phyloP scores from a whole-genome alignment of 495 filamentous ascomycete species.

The Terfezia claveryi region DNA sequence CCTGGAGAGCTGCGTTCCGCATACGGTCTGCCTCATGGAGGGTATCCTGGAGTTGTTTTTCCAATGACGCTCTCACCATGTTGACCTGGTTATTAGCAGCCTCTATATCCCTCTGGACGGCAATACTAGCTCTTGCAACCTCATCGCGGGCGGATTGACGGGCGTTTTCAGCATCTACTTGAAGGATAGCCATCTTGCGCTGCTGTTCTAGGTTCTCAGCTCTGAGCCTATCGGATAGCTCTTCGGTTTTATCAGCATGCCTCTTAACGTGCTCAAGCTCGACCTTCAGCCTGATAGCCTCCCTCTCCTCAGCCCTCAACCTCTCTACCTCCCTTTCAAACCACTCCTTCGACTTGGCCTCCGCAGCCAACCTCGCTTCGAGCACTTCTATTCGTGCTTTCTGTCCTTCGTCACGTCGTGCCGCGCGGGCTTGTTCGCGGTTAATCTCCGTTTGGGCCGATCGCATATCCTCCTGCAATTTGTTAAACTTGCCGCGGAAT shows the following conservation, averaged over 20 bases:
- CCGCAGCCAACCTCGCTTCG: slow-evolving; percentile 51
- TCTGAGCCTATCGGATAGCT: slow-evolving; percentile 6
- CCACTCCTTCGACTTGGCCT: slow-evolving; percentile 52
- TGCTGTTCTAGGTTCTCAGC: slow-evolving; percentile 10
- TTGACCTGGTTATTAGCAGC: slow-evolving; percentile 64
- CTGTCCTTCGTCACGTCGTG: slow-evolving; percentile 50
- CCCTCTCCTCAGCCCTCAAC: slow-evolving; percentile 37
- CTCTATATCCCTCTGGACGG: slow-evolving; percentile 63
- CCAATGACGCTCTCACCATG: slow-evolving; percentile 34
- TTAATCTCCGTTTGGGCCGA: slow-evolving; percentile 51
- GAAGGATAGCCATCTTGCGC: slow-evolving; percentile 5
- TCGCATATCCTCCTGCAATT: slow-evolving; percentile 66
- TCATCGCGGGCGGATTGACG: slow-evolving; percentile 54
- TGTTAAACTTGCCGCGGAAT: slow-evolving; percentile 59
- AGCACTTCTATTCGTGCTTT: slow-evolving; percentile 57
- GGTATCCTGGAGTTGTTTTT: background rate
- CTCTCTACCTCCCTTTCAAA: slow-evolving; percentile 58
- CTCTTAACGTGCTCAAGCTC: slow-evolving; percentile 52
- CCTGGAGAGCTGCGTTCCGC: slow-evolving; percentile 41
- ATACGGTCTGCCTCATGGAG: slow-evolving; percentile 30
- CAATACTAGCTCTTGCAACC: slow-evolving; percentile 49
- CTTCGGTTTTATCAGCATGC: slow-evolving; percentile 8
- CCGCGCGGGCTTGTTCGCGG: slow-evolving; percentile 54
- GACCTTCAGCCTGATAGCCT: slow-evolving; percentile 47
- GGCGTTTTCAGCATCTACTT: slow-evolving; percentile 7